These are phyloP conservation scores for Colletotrichum sp. DNA, from an alignment of 2,329 filamentous ascomycete genomes.

Conservation along the genomic window DNA sequence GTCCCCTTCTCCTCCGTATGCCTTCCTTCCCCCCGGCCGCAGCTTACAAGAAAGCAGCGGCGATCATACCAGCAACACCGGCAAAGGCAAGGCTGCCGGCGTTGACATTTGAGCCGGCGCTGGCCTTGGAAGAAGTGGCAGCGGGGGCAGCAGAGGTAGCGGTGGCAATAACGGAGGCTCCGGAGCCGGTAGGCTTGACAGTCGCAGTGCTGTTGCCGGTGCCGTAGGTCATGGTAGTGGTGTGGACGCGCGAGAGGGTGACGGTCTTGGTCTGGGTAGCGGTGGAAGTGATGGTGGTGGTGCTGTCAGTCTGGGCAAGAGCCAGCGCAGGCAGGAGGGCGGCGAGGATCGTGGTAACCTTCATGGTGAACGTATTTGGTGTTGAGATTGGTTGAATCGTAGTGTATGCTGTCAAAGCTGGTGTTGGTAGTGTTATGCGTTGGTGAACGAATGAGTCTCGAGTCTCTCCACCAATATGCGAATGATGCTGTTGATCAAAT, in stretches of 20 bases:
- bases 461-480: slow-evolving; percentile 13
- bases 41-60: slow-evolving; percentile 57
- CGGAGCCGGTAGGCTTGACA: slow-evolving; percentile 29
- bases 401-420: slow-evolving; percentile 26
- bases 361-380: slow-evolving; percentile 35
- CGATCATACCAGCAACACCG: slow-evolving; percentile 56
- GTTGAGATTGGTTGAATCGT: slow-evolving; percentile 12
- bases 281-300: slow-evolving; percentile 54
- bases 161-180: slow-evolving; percentile 19
- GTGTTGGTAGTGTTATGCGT: neutral
- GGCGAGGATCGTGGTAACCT: slow-evolving; percentile 47
- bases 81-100: slow-evolving; percentile 51
- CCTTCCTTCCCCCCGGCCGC: neutral
- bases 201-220: slow-evolving; percentile 45
- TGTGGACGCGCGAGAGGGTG: slow-evolving; percentile 37
- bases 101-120: slow-evolving; percentile 40
- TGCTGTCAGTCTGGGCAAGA: slow-evolving; percentile 45
- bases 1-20: neutral
- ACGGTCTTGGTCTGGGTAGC: slow-evolving; percentile 54
- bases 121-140: slow-evolving; percentile 26
- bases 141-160: slow-evolving; percentile 25
- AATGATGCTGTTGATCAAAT: slow-evolving; percentile 6
- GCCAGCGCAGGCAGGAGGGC: slow-evolving; percentile 60
- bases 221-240: slow-evolving; percentile 39
- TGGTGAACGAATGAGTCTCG: slow-evolving; percentile 10